Evolutionary conservation across 306 rosid genomes (phyloP), one percentile per base, ranked within the genome.

Genomic region (Acacia acuminata): DNA sequence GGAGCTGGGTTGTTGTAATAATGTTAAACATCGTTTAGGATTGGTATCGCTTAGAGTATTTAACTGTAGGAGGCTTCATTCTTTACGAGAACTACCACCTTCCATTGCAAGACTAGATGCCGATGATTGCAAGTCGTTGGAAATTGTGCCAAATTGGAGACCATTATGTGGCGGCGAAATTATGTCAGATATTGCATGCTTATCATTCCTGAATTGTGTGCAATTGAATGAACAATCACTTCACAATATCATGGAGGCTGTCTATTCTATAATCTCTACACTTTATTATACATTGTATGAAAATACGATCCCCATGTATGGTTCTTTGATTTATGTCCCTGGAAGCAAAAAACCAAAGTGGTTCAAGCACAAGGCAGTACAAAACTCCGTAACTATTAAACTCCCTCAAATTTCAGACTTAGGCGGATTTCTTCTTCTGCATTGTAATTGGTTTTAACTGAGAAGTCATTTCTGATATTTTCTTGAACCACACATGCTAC

Each of bases 11-110:
- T 27, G 27, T 27, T 27, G 27, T 27, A 27, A 27, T 27, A 27
- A 27, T 27, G 27, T 1, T 27, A 27, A 27, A 27, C 27, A 27
- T 27, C 27, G 0, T 27, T 27, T 27, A 27, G 27, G 27, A 27
- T 27, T 27, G 27, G 27, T 27, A 27, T 27, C 27, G 27, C 27
- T 27, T 27, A 27, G 27, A 27, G 27, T 27, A 27, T 27, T 27
- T 27, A 27, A 27, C 27, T 27, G 27, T 27, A 27, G 27, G 27
- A 27, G 27, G 27, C 1, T 27, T 27, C 27, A 27, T 27, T 73
- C 53, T 73, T 5, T 79, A 55, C 78, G 83, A 25, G 75, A 79
- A 15, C 75, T 71, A 22, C 75, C 56, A 47, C 14, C 40, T 15
- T 47, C 77, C 12, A 14, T 72, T 27, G 24, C 0, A 25, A 2